A percentile compares a stretch with the other conserved stretches of the same genome.
phyloP scores from a whole-genome alignment of 768 basidiomycete genomes.

The Pholiota microspora region DNA sequence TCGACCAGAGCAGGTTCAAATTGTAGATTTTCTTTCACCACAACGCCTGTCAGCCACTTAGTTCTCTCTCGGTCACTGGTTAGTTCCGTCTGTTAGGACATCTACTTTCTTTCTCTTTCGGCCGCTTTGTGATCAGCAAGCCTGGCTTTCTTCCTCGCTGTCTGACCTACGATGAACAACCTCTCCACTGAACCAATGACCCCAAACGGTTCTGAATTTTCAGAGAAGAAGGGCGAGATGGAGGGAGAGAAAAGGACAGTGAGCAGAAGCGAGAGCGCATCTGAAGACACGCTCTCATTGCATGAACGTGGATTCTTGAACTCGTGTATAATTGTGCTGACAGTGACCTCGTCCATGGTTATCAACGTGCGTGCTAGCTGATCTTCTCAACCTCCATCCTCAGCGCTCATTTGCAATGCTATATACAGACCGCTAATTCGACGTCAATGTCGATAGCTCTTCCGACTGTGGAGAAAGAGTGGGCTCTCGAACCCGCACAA shows the following conservation, averaged over 20 bases:
- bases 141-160: background rate
- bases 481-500: slow-evolving; percentile 46
- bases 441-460: slow-evolving; percentile 52
- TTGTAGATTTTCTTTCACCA: background rate
- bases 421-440: slow-evolving; percentile 35
- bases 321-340: slow-evolving; percentile 16
- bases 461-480: slow-evolving; percentile 47
- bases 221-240: background rate
- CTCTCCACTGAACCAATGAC: background rate
- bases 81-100: background rate
- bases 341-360: slow-evolving; percentile 17
- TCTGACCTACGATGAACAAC: background rate
- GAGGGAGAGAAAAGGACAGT: background rate
- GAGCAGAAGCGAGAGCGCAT: background rate
- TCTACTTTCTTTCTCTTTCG: slow-evolving; percentile 1
- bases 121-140: background rate
- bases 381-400: background rate
- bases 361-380: slow-evolving; percentile 17
- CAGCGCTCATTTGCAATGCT: background rate
- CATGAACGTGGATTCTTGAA: slow-evolving; percentile 10
- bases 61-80: background rate
- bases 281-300: background rate
- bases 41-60: background rate
- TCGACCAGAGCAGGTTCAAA: background rate
- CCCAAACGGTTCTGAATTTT: slow-evolving; percentile 2